Evolutionary conservation across 140 eudicot species (phyloP).

Genomic region (Ambrosia hybrid): DNA sequence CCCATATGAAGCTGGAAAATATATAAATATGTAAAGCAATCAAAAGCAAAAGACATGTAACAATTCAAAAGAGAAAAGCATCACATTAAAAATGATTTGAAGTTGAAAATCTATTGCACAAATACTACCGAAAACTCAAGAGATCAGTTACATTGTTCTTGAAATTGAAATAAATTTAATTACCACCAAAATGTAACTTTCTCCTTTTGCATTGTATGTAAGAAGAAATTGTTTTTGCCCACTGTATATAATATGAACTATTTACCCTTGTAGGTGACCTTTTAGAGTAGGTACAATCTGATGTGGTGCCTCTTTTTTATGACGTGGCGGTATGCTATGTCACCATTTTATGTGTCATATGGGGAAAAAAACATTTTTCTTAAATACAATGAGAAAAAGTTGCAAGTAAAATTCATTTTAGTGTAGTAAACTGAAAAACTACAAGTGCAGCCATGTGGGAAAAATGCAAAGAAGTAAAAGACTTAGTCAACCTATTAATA

Average conservation of each 20-base stretch:
- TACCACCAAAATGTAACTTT: too few relatives aligned
- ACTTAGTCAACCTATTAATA: background rate
- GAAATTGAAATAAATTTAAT: too few relatives aligned
- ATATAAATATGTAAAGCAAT: constrained; percentile 17
- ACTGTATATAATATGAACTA: too few relatives aligned
- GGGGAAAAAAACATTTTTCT: background rate
- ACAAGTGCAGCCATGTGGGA: background rate
- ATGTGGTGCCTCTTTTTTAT: background rate
- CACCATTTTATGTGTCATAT: background rate
- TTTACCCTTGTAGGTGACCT: too few relatives aligned
- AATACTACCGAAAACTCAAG: too few relatives aligned
- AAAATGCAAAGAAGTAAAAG: constrained; percentile 4
- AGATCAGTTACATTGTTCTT: too few relatives aligned
- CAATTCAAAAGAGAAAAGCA: background rate
- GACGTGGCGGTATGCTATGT: background rate
- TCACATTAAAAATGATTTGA: background rate
- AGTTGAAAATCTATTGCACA: too few relatives aligned
- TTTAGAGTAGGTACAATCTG: too few relatives aligned
- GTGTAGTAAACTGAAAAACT: background rate
- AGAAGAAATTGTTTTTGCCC: too few relatives aligned
- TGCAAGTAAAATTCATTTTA: background rate
- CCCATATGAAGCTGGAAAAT: constrained; percentile 72
- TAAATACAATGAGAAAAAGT: background rate
- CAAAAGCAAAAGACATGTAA: background rate
- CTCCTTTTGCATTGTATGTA: too few relatives aligned